These are phyloP conservation scores for Pilobolus umbonatus DNA, from an alignment of 192 early-diverging fungal genomes.

Conservation along the genomic window DNA sequence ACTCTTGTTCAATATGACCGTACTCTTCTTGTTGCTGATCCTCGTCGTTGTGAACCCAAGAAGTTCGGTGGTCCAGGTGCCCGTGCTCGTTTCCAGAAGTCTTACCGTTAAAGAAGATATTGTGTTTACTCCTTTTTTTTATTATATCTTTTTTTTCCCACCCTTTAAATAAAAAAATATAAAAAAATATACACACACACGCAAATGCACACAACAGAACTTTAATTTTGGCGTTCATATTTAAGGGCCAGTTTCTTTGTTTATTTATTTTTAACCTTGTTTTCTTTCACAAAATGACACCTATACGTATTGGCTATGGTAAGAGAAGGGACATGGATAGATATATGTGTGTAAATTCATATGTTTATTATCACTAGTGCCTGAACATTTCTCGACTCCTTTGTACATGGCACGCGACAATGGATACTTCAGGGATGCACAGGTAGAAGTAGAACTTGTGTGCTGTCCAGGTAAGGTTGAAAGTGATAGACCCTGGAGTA, in stretches of 20 bases:
- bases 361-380: constrained; percentile 39
- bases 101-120: constrained; percentile 69
- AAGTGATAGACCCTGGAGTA: too few relatives aligned
- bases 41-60: constrained; percentile 99
- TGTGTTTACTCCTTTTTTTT: constrained; percentile 1
- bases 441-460: constrained; percentile 55
- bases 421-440: constrained; percentile 47
- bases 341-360: too few relatives aligned
- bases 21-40: constrained; percentile 96
- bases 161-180: too few relatives aligned
- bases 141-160: not conserved
- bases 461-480: constrained; percentile 41
- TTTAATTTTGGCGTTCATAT: too few relatives aligned
- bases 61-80: constrained; percentile 99
- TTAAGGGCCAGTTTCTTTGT: too few relatives aligned
- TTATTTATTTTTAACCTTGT: not conserved
- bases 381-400: constrained; percentile 76
- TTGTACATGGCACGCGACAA: constrained; percentile 56
- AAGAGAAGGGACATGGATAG: not conserved
- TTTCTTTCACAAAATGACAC: not conserved
- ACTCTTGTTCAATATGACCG: constrained; percentile 88
- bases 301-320: constrained; percentile 20
- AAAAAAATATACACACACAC: too few relatives aligned
- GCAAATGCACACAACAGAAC: too few relatives aligned
- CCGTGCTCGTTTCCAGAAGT: constrained; percentile 92